Percentiles rank a stretch among this genome's conserved stretches.
These are phyloP conservation scores for Yarrowia sp. DNA, from an alignment of 805 yeast species.

Conservation along the genomic window DNA sequence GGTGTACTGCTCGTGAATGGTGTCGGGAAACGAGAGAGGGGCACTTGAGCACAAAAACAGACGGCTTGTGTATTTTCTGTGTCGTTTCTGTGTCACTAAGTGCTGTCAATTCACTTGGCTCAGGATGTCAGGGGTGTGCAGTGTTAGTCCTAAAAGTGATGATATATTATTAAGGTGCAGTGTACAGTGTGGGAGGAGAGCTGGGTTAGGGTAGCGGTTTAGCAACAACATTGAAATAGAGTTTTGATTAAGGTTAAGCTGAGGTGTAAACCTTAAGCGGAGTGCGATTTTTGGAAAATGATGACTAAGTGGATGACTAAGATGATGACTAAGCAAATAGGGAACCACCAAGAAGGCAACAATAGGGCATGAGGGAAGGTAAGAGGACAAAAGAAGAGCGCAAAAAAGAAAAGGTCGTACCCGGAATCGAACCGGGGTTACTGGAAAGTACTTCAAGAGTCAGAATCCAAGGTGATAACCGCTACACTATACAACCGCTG, in stretches of 20 bases:
- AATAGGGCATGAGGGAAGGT: too few relatives aligned
- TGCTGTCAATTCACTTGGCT: not conserved
- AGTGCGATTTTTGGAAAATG: too few relatives aligned
- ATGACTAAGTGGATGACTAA: too few relatives aligned
- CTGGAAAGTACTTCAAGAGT: slow-evolving; percentile 11
- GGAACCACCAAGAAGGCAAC: slow-evolving; percentile 18
- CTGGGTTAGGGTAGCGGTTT: slow-evolving; percentile 6
- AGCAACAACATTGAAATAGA: slow-evolving; percentile 12
- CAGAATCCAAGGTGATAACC: slow-evolving; percentile 36
- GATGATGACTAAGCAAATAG: not conserved
- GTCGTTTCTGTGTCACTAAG: not conserved
- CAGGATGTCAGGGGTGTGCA: slow-evolving; percentile 19
- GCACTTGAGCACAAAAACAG: not conserved
- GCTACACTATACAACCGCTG: slow-evolving; percentile 30
- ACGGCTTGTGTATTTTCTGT: not conserved
- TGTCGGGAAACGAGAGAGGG: not conserved
- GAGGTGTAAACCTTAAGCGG: too few relatives aligned
- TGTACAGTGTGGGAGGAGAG: slow-evolving; percentile 11
- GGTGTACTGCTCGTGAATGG: slow-evolving; percentile 26
- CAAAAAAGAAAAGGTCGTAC: slow-evolving; percentile 11
- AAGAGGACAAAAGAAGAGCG: not conserved
- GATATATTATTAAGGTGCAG: slow-evolving; percentile 24
- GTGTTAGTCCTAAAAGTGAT: slow-evolving; percentile 9
- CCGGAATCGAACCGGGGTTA: slow-evolving; percentile 37
- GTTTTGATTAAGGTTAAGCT: not conserved